Percentiles rank a stretch among this genome's conserved stretches.
Conservation (phyloP, 805 yeast species). For the Starmerella bombi region DNA sequence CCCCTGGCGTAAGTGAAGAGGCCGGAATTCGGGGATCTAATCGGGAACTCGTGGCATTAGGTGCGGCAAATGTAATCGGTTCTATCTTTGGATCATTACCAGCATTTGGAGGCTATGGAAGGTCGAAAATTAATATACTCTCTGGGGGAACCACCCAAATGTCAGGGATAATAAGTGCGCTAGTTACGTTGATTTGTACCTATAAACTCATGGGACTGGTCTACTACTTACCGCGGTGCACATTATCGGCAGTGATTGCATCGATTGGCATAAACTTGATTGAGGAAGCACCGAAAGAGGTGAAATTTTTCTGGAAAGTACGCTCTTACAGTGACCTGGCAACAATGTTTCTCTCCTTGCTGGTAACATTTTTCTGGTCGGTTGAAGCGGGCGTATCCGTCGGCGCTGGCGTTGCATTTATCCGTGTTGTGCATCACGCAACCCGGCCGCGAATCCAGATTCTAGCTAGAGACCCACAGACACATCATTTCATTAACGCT, state of each 20-base stretch:
- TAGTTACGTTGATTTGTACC: constrained; percentile 53
- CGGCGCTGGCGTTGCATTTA: constrained; percentile 71
- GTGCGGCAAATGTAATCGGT: constrained; percentile 54
- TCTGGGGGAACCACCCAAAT: constrained; percentile 79
- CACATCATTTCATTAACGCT: constrained; percentile 54
- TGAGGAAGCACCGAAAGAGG: constrained; percentile 74
- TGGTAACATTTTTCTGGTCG: constrained; percentile 55
- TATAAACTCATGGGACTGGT: constrained; percentile 47
- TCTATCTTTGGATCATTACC: constrained; percentile 56
- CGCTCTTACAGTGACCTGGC: constrained; percentile 65
- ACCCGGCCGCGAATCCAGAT: constrained; percentile 76
- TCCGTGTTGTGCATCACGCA: constrained; percentile 68
- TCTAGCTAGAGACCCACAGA: constrained; percentile 52
- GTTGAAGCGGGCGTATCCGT: constrained; percentile 80
- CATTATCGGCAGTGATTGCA: constrained; percentile 66
- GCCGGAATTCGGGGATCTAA: constrained; percentile 48
- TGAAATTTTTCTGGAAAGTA: constrained; percentile 57
- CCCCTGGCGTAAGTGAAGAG: constrained; percentile 23
- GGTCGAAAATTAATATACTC: constrained; percentile 76
- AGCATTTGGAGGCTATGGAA: constrained; percentile 90
- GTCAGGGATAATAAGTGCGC: constrained; percentile 76
- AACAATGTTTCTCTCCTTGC: constrained; percentile 51
- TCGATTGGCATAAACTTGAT: constrained; percentile 63
- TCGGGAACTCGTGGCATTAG: constrained; percentile 82
- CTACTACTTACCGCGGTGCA: constrained; percentile 64